phyloP scores from a whole-genome alignment of 2,329 filamentous ascomycete genomes.

The Trichoderma atroviride region DNA sequence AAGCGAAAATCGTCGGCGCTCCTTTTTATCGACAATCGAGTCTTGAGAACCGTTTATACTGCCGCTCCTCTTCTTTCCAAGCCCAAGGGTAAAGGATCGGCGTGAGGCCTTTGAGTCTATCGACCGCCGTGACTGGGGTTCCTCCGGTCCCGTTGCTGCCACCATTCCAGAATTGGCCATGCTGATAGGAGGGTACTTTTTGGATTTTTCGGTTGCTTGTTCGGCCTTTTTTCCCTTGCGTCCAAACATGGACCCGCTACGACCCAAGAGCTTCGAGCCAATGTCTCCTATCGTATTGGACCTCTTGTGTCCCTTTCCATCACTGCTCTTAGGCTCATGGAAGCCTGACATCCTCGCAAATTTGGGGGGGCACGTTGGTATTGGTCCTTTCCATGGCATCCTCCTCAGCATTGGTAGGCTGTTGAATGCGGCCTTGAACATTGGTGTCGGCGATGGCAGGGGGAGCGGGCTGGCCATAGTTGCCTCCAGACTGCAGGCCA shows the following conservation, averaged over 20 bases:
- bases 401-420: conserved; percentile 66
- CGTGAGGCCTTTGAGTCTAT: conserved; percentile 70
- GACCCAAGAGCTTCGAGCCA: conserved; percentile 80
- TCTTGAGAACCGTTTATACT: conserved; percentile 61
- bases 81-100: conserved; percentile 69
- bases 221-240: conserved; percentile 57
- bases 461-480: conserved; percentile 83
- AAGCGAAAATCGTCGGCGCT: conserved; percentile 70
- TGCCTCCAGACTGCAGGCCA: conserved; percentile 63
- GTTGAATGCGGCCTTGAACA: conserved; percentile 85
- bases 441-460: conserved; percentile 87
- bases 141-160: conserved; percentile 42
- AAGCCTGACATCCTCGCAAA: conserved; percentile 62
- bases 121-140: conserved; percentile 58
- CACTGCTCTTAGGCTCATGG: conserved; percentile 50
- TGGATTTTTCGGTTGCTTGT: conserved; percentile 60
- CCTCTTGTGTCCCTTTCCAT: conserved; percentile 63
- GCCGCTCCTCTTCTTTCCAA: conserved; percentile 72
- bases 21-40: conserved; percentile 56
- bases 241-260: conserved; percentile 81
- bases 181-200: conserved; percentile 85
- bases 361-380: conserved; percentile 60
- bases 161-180: conserved; percentile 68
- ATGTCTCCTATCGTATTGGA: conserved; percentile 80
- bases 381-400: conserved; percentile 65